Base-by-base conservation (phyloP, 805 yeast species). In the Wickerhamiella shivajii region DNA sequence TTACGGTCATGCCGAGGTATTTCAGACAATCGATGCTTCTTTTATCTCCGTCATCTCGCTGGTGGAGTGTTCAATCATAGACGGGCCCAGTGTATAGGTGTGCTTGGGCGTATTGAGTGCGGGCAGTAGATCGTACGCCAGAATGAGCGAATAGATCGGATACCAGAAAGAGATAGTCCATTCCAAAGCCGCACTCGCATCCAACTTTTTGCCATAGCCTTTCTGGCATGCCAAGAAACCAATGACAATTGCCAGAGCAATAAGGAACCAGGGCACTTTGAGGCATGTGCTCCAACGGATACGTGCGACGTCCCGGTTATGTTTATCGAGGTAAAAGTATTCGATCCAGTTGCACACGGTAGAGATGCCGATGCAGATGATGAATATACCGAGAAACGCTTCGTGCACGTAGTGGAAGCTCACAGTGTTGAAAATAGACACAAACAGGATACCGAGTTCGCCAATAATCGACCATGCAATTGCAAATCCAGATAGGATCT, bases 121-220 rank as follows among this genome's bases (percentile, higher is more conserved):
- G 1, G 83, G 76, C 45, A 66, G 64, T 42, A 84, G 63, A 51
- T 87, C 96, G 39, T 69, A 63, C 2, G 77, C 58, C 52, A 85
- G 63, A 36, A 74, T 57, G 4, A 75, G 48, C 42, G 75, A 67
- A 39, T 78, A 60, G 19, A 75, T 44, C 3, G 92, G 87, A 50
- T 78, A 84, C 73, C 80, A 74, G 55, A 74, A 84, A n/a, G 87
- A 74, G 27, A 84, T 55, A 3, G 73, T 50, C 97, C 97, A 85
- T 55, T 85, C 97, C 49, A 77, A 71, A 14, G 64, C 59, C 0
- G 84, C 84, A 26, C 65, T 59, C 3, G 66, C 67, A 41, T 66
- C 59, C 22, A 56, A 46, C 34, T 56, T 50, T 19, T 43, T 37
- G 11, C 43, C 35, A n/a, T n/a, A n/a, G n/a, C n/a, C n/a, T n/a